Base-by-base conservation (phyloP, 495 filamentous ascomycete genomes). In the Penicillium pulvis region DNA sequence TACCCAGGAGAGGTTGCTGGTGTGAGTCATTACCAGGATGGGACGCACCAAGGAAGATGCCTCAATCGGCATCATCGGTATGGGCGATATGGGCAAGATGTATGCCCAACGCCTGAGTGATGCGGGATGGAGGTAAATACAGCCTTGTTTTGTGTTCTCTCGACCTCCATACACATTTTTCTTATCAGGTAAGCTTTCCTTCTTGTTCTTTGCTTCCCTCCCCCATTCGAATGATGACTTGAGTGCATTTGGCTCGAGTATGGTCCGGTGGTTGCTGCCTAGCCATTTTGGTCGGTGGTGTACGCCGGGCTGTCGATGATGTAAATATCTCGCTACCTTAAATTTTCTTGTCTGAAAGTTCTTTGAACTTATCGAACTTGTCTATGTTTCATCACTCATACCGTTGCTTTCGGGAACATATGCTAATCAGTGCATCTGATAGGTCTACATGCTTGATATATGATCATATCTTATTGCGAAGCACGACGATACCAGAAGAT, bases 171-270 rank as follows among this genome's bases (percentile, higher is more conserved):
- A 47, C 50, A 51, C 46, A 19, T 45, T 44, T 44, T 46, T 62
- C 53, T 4, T 17, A 66, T 57, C 60, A 65, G 75, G 71, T 74
- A 71, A 75, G 72, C 66, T 57, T 52, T 24, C 26, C 28, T 60
- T 56, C 23, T 56, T 60, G 53, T 51, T 61, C 50, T 50, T 41
- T 51, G 56, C 30, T 65, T 49, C 50, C 26, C 55, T 51, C 57
- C 62, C 28, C 55, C 53, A 53, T 66, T 78, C 68, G 65, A 69
- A 92, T 93, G 92, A 96, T 97, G 92, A 97, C 91, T 90, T 91
- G 92, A 97, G 92, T 90, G 92, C 92, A 97, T 97, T 97, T 97
- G 92, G 92, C 92, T 97, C 90, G 92, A 97, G 92, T 81, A 95
- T 90, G 84, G 82, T 70, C 66, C 74, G 80, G 65, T 57, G 58